Evolutionary conservation across 768 basidiomycete genomes (phyloP).

Genomic region (Galerina sulciceps): DNA sequence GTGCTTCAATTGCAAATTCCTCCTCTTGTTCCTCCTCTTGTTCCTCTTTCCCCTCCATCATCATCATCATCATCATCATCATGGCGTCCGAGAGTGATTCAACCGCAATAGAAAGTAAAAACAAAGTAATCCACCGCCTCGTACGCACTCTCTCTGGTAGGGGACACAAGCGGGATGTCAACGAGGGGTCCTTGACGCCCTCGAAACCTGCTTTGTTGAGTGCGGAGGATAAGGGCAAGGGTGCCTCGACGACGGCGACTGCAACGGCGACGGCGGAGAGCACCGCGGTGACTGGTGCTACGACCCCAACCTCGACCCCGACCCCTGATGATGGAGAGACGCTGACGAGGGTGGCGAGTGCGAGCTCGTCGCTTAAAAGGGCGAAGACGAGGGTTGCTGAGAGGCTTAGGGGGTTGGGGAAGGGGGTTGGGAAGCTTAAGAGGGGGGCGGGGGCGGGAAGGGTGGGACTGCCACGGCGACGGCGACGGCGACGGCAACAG

Average conservation of each 20-base stretch:
- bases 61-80: too few relatives aligned
- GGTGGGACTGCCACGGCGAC: constrained; percentile 6
- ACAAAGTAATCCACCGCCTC: constrained; percentile 12
- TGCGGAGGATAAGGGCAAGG: background rate
- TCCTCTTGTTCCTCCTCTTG: background rate
- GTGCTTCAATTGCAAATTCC: constrained; percentile 4
- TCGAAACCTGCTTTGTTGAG: background rate
- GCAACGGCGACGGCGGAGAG: background rate
- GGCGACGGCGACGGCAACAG: background rate
- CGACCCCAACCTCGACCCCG: background rate
- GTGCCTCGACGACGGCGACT: background rate
- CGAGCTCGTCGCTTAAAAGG: constrained; percentile 7
- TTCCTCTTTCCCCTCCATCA: background rate
- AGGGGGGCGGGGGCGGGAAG: constrained; percentile 3
- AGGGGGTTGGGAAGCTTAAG: constrained; percentile 15
- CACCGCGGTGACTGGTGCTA: background rate
- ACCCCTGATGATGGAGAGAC: background rate
- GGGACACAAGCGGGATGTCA: too few relatives aligned
- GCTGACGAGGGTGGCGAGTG: background rate
- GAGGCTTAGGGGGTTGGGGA: constrained; percentile 17
- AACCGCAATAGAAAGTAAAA: background rate
- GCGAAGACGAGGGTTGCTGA: constrained; percentile 15
- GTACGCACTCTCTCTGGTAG: constrained; percentile 16
- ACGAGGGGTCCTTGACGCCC: too few relatives aligned
- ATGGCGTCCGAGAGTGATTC: constrained; percentile 10